Percentiles rank a stretch among this genome's conserved stretches.
Evolutionary conservation across 2,329 filamentous ascomycete genomes (phyloP).

Genomic region (Microcyclospora pomicola): DNA sequence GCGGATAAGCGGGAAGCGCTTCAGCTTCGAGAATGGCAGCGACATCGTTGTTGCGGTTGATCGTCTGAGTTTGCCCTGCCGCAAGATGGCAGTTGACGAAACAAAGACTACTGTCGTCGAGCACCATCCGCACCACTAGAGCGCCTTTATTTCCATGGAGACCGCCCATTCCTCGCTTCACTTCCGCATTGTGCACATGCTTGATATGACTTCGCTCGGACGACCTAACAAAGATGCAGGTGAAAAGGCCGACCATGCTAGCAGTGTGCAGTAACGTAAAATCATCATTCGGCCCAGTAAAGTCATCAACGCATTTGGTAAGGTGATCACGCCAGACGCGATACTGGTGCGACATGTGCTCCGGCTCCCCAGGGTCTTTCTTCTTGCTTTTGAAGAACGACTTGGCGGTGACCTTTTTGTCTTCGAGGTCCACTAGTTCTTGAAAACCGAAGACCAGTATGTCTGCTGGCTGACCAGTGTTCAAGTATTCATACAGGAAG

Average conservation of each 20-base stretch:
- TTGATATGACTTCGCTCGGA: conserved; percentile 62
- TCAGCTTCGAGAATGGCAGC: conserved; percentile 73
- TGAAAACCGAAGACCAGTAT: conserved; percentile 95
- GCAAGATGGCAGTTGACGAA: conserved; percentile 97
- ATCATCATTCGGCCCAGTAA: conserved; percentile 59
- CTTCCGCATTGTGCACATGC: conserved; percentile 64
- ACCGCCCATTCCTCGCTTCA: conserved; percentile 93
- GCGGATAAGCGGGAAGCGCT: conserved; percentile 53
- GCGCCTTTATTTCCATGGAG: conserved; percentile 95
- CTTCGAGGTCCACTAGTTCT: conserved; percentile 92
- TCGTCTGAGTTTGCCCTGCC: conserved; percentile 81
- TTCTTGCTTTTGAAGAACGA: conserved; percentile 72
- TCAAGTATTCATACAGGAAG: conserved; percentile 71
- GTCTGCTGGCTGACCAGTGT: conserved; percentile 65
- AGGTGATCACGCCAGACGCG: conserved; percentile 92
- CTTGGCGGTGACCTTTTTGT: conserved; percentile 94
- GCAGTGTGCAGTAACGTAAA: conserved; percentile 82
- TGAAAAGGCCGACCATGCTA: conserved; percentile 86
- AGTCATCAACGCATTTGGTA: conserved; percentile 66
- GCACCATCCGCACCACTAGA: conserved; percentile 74
- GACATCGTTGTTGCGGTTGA: conserved; percentile 82
- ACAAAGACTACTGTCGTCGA: conserved; percentile 89
- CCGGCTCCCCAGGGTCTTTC: conserved; percentile 71
- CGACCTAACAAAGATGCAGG: conserved; percentile 84
- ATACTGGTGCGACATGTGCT: conserved; percentile 94